Percentiles rank a stretch among this genome's conserved stretches.
These are phyloP conservation scores for Brettanomyces nanus DNA, from an alignment of 805 yeast genomes.

Conservation along the genomic window DNA sequence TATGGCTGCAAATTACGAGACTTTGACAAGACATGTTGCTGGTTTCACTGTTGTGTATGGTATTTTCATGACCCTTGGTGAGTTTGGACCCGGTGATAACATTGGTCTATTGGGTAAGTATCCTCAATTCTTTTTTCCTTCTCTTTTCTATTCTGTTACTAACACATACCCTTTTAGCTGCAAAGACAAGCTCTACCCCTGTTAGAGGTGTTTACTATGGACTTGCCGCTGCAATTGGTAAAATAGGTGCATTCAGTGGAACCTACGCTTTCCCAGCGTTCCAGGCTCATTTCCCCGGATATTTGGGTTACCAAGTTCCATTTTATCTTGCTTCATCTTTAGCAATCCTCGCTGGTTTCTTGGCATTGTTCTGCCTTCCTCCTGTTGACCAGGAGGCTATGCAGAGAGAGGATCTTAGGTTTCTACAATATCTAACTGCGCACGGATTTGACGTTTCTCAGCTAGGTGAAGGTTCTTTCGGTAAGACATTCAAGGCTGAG, in stretches of 20 bases:
- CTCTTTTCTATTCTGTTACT: too few relatives aligned
- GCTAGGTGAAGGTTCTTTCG: conserved; percentile 36
- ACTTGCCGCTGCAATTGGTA: conserved; percentile 86
- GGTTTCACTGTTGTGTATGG: conserved; percentile 85
- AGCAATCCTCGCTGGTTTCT: conserved; percentile 61
- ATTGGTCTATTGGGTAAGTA: conserved; percentile 70
- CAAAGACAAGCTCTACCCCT: conserved; percentile 80
- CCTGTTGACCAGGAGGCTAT: conserved; percentile 78
- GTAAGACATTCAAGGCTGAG: conserved; percentile 3
- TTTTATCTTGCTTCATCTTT: conserved; percentile 76
- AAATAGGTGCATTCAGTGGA: conserved; percentile 89
- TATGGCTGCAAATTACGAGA: conserved; percentile 65
- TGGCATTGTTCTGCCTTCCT: conserved; percentile 70
- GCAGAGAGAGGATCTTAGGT: conserved; percentile 65
- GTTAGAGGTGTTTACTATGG: conserved; percentile 89
- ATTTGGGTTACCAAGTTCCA: conserved; percentile 62
- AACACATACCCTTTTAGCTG: too few relatives aligned
- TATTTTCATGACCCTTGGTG: conserved; percentile 80
- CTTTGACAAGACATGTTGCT: conserved; percentile 53
- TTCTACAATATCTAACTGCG: conserved; percentile 54
- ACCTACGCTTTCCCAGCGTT: conserved; percentile 83
- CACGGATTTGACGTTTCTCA: conserved; percentile 64
- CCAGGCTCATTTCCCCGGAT: conserved; percentile 51
- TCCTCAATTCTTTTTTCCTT: too few relatives aligned
- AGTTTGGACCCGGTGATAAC: conserved; percentile 91